Base-by-base conservation (phyloP, 805 yeast genomes). In the Scheffersomyces lignosus region DNA sequence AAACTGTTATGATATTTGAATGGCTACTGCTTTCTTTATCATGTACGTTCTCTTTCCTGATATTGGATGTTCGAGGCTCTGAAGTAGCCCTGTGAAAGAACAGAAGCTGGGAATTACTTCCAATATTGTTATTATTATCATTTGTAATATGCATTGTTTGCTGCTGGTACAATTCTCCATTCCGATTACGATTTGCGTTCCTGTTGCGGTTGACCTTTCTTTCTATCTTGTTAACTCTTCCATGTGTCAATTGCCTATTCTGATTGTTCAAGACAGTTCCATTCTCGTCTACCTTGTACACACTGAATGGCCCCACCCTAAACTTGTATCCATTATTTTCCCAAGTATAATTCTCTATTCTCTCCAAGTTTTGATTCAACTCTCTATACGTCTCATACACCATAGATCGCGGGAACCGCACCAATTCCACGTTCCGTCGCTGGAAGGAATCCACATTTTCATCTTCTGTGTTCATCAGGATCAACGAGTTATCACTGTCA, bases 391-490 rank as follows among this genome's bases (percentile, higher is more conserved):
- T 69, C 7, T 56, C 45, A 44, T 71, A 75, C 5, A 36, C 39
- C 59, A 61, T 52, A 3, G 33, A 34, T 6, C 43, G 38, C 0
- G 77, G 70, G 43, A 69, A 76, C 32, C 45, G 47, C 47, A 70
- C 72, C 25, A 73, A 60, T 4, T 67, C 74, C 14, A 77, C 60
- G 24, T 61, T 66, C 18, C 80, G 56, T 43, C 81, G 57, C 56
- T 66, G 74, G 39, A 63, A 64, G 33, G 52, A 51, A n/a, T 56
- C 62, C 5, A 46, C 43, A n/a, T 43, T 48, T 5, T 41, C 37
- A 5, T 58, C 54, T 10, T 48, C 44, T n/a, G 39, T 24, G 14
- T 44, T 39, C 36, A 51, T 34, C 2, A 41, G 48, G n/a, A 53
- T 48, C 39, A 50, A 41, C 23, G 42, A 43, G 15, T 33, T 45